Conservation (phyloP, 345 rosid species). For the Arabidopsis arenosa region DNA sequence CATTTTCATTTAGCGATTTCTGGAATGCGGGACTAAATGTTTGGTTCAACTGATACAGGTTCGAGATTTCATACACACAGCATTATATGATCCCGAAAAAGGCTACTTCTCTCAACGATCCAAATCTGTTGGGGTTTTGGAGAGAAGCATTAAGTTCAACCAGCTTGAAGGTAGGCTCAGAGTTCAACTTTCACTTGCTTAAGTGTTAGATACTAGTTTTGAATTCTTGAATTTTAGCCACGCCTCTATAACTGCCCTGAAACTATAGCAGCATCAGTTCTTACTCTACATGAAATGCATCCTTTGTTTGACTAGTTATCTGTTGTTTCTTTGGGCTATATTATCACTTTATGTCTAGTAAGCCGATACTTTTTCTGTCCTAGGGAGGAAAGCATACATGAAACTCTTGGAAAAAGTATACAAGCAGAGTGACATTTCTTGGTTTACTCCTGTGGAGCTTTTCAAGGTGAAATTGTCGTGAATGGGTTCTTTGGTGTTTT, state of each 20-base stretch:
- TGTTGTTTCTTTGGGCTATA: background rate
- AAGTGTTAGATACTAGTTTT: background rate
- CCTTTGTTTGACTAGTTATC: background rate
- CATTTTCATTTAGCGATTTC: slow-evolving; percentile 5
- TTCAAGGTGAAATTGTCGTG: slow-evolving; percentile 65
- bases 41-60: slow-evolving; percentile 53
- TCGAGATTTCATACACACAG: slow-evolving; percentile 81
- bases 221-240: background rate
- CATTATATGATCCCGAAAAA: slow-evolving; percentile 74
- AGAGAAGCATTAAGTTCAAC: slow-evolving; percentile 80
- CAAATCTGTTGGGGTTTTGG: slow-evolving; percentile 81
- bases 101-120: slow-evolving; percentile 91
- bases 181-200: slow-evolving; percentile 4
- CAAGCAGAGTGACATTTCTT: slow-evolving; percentile 84
- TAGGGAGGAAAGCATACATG: slow-evolving; percentile 90
- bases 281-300: background rate
- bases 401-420: slow-evolving; percentile 82
- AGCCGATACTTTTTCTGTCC: slow-evolving; percentile 10
- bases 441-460: slow-evolving; percentile 99
- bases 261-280: background rate
- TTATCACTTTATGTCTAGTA: background rate
- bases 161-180: slow-evolving; percentile 65
- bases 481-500: background rate
- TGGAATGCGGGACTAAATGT: slow-evolving; percentile 9
- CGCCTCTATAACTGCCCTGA: background rate